Conservation (phyloP, 306 rosid species). For the Leucaena leucocephala region DNA sequence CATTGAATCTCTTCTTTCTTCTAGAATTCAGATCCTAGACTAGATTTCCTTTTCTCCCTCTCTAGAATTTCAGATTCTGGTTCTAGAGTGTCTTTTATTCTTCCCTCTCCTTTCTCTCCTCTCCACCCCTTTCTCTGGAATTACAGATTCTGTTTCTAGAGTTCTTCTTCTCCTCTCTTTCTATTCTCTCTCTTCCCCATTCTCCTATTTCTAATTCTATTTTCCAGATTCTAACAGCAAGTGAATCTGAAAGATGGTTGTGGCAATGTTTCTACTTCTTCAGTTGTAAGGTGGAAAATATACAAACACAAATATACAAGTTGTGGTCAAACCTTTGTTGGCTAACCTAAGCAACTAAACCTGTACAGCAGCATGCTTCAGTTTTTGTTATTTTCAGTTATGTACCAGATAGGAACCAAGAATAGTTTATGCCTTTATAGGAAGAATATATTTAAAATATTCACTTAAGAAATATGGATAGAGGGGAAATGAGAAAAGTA, state of each 20-base stretch:
- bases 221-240: too few relatives aligned
- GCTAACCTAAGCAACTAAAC: not conserved
- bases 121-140: too few relatives aligned
- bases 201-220: too few relatives aligned
- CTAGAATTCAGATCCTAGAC: too few relatives aligned
- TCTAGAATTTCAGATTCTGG: too few relatives aligned
- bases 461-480: conserved; percentile 4
- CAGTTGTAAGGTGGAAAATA: conserved; percentile 7
- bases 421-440: not conserved
- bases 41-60: too few relatives aligned
- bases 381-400: not conserved
- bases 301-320: not conserved
- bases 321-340: conserved; percentile 11
- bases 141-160: too few relatives aligned
- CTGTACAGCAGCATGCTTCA: not conserved
- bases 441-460: conserved; percentile 18
- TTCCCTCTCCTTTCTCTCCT: too few relatives aligned
- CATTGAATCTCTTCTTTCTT: too few relatives aligned
- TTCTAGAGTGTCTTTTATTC: too few relatives aligned
- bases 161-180: too few relatives aligned
- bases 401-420: not conserved
- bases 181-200: too few relatives aligned
- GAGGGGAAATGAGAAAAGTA: conserved; percentile 18
- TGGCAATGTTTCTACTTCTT: not conserved
- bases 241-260: not conserved